phyloP scores from a whole-genome alignment of 148 eudicot species.

The Heliosperma pusillum region DNA sequence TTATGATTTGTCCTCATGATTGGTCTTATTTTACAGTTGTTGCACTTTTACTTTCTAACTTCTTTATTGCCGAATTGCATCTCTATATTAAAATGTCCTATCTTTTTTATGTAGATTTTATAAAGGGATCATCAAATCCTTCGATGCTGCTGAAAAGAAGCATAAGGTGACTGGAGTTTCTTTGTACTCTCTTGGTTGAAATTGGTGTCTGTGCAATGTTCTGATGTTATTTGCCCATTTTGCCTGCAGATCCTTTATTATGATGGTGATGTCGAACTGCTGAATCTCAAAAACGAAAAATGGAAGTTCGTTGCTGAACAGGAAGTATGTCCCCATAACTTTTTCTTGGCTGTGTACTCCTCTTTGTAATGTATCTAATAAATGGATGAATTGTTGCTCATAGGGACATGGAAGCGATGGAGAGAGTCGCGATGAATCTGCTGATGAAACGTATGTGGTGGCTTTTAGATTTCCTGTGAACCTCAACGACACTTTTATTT shows the following conservation, averaged over 20 bases:
- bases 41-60: no score
- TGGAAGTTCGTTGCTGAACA: constrained; percentile 50
- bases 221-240: constrained; percentile 11
- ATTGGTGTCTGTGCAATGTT: constrained; percentile 12
- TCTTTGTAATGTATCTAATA: constrained; percentile 8
- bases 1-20: no score
- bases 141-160: constrained; percentile 42
- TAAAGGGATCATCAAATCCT: constrained; percentile 55
- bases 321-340: constrained; percentile 22
- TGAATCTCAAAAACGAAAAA: constrained; percentile 44
- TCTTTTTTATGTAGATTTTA: constrained; percentile 53
- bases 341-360: background rate
- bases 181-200: constrained; percentile 4
- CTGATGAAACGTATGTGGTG: constrained; percentile 64
- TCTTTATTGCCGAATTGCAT: no score
- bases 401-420: constrained; percentile 49
- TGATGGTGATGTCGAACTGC: constrained; percentile 68
- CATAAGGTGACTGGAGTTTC: constrained; percentile 50
- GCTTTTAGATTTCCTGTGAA: background rate
- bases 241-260: constrained; percentile 43
- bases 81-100: no score
- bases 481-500: background rate
- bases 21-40: no score
- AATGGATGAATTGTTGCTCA: constrained; percentile 19
- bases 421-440: constrained; percentile 44